These are phyloP conservation scores for Ascosphaera apis DNA, from an alignment of 2,329 filamentous ascomycete genomes.

Conservation along the genomic window DNA sequence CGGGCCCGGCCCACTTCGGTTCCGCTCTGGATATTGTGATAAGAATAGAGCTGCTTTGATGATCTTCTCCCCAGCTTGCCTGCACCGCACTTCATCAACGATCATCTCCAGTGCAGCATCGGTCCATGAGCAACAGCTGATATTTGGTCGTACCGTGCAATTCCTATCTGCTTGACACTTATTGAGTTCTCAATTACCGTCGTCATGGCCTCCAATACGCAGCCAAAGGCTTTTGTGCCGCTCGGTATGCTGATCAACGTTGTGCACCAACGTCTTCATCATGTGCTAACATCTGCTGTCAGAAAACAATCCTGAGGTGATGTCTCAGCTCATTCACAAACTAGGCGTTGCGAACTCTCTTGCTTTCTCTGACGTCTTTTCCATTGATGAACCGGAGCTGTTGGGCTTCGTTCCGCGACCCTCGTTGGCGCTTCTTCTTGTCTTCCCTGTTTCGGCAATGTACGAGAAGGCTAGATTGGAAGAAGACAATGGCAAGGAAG, in stretches of 20 bases:
- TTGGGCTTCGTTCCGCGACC: constrained; percentile 75
- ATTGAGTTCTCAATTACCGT: too few relatives aligned
- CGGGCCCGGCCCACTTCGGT: too few relatives aligned
- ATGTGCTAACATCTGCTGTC: constrained; percentile 1
- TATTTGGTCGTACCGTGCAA: too few relatives aligned
- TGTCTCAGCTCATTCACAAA: constrained; percentile 59
- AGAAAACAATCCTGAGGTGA: constrained; percentile 69
- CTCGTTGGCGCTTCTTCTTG: constrained; percentile 66
- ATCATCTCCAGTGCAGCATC: too few relatives aligned
- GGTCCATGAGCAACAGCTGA: too few relatives aligned
- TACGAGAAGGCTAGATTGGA: constrained; percentile 56
- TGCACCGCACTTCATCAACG: too few relatives aligned
- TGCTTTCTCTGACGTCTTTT: constrained; percentile 76
- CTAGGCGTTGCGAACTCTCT: constrained; percentile 63
- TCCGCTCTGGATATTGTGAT: too few relatives aligned
- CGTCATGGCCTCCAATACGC: neutral
- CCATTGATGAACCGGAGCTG: constrained; percentile 62
- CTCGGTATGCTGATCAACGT: neutral
- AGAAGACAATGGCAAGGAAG: constrained; percentile 42
- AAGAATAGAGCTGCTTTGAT: too few relatives aligned
- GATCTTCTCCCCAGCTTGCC: too few relatives aligned
- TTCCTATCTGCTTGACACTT: too few relatives aligned
- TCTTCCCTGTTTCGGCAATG: constrained; percentile 60
- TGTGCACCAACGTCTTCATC: neutral
- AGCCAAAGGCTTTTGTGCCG: neutral